phyloP scores from a whole-genome alignment of 148 eudicot genomes.

The Cornus controversa region DNA sequence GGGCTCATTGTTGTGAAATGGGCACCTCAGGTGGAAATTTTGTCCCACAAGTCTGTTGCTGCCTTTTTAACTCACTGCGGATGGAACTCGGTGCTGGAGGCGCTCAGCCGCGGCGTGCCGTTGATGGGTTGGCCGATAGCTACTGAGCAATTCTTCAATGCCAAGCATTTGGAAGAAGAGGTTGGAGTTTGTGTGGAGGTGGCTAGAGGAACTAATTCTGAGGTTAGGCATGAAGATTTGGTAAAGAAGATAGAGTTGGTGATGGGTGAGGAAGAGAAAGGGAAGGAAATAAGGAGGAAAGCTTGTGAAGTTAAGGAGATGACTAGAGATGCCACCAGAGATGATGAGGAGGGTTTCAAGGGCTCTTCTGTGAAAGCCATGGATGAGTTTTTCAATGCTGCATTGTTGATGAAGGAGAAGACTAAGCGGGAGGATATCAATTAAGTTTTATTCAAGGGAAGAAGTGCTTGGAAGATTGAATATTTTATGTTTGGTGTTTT shows the following conservation, averaged over 20 bases:
- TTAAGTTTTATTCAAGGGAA: too few relatives aligned
- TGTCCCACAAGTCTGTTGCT: constrained; percentile 40
- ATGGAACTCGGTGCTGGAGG: constrained; percentile 64
- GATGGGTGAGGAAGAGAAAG: constrained; percentile 38
- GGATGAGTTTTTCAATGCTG: constrained; percentile 45
- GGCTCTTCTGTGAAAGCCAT: constrained; percentile 55
- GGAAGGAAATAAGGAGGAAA: constrained; percentile 34
- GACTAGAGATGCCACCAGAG: constrained; percentile 33
- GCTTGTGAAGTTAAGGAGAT: constrained; percentile 29
- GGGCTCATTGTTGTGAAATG: constrained; percentile 46
- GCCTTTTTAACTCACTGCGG: constrained; percentile 59
- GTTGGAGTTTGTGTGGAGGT: constrained; percentile 55
- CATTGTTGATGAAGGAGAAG: constrained; percentile 22
- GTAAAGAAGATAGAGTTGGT: constrained; percentile 43
- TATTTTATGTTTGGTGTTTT: too few relatives aligned
- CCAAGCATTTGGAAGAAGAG: constrained; percentile 46
- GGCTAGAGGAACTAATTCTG: constrained; percentile 43
- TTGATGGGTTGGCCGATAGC: constrained; percentile 65
- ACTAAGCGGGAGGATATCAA: background rate
- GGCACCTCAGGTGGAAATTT: constrained; percentile 61
- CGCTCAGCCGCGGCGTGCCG: constrained; percentile 50
- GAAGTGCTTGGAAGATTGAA: too few relatives aligned
- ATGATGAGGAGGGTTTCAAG: constrained; percentile 23
- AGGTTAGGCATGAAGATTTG: constrained; percentile 33
- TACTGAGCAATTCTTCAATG: constrained; percentile 57